Conservation (phyloP, 2,329 filamentous ascomycete species). For the Fusarium foetens region DNA sequence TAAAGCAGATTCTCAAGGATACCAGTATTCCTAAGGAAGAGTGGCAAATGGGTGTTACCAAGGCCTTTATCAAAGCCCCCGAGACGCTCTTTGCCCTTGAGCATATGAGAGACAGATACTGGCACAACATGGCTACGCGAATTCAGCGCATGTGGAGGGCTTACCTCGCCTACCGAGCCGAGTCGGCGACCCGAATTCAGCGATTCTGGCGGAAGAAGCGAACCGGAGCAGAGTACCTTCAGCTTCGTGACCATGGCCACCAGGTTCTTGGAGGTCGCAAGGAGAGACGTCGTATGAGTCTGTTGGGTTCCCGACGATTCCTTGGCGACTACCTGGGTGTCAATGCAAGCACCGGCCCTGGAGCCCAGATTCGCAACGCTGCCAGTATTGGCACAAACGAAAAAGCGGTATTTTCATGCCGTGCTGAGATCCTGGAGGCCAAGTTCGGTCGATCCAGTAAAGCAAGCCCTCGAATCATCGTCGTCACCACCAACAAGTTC, state of each 20-base stretch:
- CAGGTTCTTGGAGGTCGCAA: conserved; percentile 84
- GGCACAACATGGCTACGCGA: conserved; percentile 99
- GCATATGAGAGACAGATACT: conserved; percentile 97
- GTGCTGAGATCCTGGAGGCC: conserved; percentile 87
- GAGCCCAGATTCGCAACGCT: conserved; percentile 80
- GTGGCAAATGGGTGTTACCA: conserved; percentile 96
- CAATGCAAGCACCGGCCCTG: conserved; percentile 81
- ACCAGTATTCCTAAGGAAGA: conserved; percentile 95
- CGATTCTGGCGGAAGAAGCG: conserved; percentile 95
- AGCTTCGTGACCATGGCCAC: conserved; percentile 89
- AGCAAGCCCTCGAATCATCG: conserved; percentile 82
- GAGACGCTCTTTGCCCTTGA: conserved; percentile 97
- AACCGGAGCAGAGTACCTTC: conserved; percentile 87
- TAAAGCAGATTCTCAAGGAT: conserved; percentile 93
- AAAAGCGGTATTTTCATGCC: conserved; percentile 86
- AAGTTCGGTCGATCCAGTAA: conserved; percentile 98
- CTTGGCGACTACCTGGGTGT: conserved; percentile 94
- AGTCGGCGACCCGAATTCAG: conserved; percentile 94
- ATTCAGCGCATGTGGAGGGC: conserved; percentile 98
- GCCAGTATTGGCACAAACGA: conserved; percentile 79
- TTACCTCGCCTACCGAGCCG: conserved; percentile 89
- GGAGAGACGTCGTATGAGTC: conserved; percentile 89
- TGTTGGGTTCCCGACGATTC: conserved; percentile 91
- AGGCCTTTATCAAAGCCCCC: conserved; percentile 97
- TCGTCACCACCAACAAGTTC: conserved; percentile 86